These are phyloP conservation scores for Colletotrichum cordylinicola DNA, from an alignment of 2,329 filamentous ascomycete species.

Conservation along the genomic window DNA sequence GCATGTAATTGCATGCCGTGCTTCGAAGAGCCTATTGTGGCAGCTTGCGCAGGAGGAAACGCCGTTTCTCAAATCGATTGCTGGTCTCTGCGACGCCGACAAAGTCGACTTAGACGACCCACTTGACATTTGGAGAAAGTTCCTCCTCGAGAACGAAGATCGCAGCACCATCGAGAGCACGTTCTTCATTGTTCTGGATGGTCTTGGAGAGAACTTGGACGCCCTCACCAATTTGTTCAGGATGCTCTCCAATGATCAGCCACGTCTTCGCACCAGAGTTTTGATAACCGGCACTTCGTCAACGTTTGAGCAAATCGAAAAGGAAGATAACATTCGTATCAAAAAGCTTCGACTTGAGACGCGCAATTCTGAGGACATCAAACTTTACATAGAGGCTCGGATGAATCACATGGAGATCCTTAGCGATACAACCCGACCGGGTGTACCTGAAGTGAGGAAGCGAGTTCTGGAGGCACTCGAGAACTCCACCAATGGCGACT, in stretches of 20 bases:
- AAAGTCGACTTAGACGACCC: constrained; percentile 27
- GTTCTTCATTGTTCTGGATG: constrained; percentile 38
- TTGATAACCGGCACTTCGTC: not conserved
- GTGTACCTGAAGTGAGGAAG: not conserved
- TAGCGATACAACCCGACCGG: not conserved
- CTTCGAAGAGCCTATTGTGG: constrained; percentile 25
- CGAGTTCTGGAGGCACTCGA: not conserved
- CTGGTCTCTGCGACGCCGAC: constrained; percentile 29
- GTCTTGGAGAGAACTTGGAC: constrained; percentile 26
- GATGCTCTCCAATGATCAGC: constrained; percentile 22
- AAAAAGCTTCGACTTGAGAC: not conserved
- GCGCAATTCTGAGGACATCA: not conserved
- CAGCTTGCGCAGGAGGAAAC: constrained; percentile 36
- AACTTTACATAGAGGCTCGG: not conserved
- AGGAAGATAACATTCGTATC: not conserved
- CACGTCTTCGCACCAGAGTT: not conserved
- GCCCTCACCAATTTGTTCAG: constrained; percentile 27
- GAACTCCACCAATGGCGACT: constrained; percentile 4
- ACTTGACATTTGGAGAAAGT: not conserved
- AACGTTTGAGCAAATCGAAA: not conserved
- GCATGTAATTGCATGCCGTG: not conserved
- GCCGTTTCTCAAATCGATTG: constrained; percentile 36
- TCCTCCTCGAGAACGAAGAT: constrained; percentile 32
- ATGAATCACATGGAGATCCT: not conserved
- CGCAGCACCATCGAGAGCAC: constrained; percentile 31